A percentile compares a stretch with the other conserved stretches of the same genome.
These are phyloP conservation scores for Aspergillus sp. DNA, from an alignment of 2,329 filamentous ascomycete species.

Conservation along the genomic window DNA sequence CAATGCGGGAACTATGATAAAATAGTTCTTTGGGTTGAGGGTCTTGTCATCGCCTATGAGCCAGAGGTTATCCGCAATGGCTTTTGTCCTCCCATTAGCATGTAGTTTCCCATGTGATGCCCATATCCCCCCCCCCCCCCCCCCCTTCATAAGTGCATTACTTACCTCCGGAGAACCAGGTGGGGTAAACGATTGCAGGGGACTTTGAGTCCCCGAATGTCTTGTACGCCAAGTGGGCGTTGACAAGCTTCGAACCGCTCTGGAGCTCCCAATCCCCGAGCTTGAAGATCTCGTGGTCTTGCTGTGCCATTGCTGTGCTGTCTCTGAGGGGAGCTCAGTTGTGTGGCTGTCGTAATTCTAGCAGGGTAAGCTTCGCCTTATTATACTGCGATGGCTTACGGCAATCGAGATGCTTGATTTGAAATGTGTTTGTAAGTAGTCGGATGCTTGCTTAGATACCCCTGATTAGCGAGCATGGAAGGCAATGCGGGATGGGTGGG, in stretches of 20 bases:
- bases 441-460: neutral
- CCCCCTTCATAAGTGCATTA: constrained; percentile 1
- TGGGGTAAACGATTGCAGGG: constrained; percentile 73
- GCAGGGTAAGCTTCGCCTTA: neutral
- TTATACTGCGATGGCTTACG: neutral
- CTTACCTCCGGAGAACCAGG: constrained; percentile 68
- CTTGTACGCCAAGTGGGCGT: constrained; percentile 73
- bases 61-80: constrained; percentile 72
- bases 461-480: neutral
- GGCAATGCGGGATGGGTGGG: neutral
- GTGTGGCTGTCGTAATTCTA: no score
- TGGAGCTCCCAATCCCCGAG: constrained; percentile 68
- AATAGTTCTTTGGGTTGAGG: constrained; percentile 64
- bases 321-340: neutral
- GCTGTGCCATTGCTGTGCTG: constrained; percentile 7
- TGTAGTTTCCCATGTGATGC: neutral
- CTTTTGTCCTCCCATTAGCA: constrained; percentile 18
- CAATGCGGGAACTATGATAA: constrained; percentile 67
- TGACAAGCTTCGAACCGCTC: constrained; percentile 60
- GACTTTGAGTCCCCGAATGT: constrained; percentile 64
- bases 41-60: constrained; percentile 66
- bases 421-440: neutral
- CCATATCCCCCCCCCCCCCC: neutral
- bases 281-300: constrained; percentile 53
- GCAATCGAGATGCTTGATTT: neutral